A percentile compares a stretch with the other conserved stretches of the same genome.
phyloP scores from a whole-genome alignment of 495 filamentous ascomycete species.

The Symbiotaphrina buchneri region DNA sequence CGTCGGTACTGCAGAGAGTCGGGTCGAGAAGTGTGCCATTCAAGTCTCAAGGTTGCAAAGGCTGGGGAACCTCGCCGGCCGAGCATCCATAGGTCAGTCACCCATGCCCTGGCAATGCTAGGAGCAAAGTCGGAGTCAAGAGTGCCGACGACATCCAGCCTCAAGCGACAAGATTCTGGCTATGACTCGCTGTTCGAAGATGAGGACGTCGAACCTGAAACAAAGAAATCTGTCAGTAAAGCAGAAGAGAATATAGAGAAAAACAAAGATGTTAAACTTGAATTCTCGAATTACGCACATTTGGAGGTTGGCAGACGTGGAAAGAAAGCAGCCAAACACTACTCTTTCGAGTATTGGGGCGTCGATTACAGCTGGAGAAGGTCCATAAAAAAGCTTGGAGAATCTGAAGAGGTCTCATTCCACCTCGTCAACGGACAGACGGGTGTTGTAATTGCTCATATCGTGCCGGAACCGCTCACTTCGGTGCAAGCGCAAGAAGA shows the following conservation, averaged over 20 bases:
- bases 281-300: constrained; percentile 95
- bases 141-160: constrained; percentile 19
- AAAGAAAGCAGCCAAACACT: constrained; percentile 46
- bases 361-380: constrained; percentile 72
- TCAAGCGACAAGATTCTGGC: constrained; percentile 33
- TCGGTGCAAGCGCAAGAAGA: constrained; percentile 49
- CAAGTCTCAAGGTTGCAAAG: constrained; percentile 43
- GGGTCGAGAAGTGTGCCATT: constrained; percentile 82
- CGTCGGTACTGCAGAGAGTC: constrained; percentile 83
- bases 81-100: constrained; percentile 46
- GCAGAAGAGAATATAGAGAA: too few relatives aligned
- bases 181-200: constrained; percentile 25
- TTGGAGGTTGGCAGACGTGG: constrained; percentile 61
- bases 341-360: constrained; percentile 87
- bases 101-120: constrained; percentile 47
- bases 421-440: constrained; percentile 50
- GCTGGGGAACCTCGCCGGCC: constrained; percentile 24
- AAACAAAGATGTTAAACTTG: constrained; percentile 62
- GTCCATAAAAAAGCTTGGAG: constrained; percentile 33
- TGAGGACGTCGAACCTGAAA: constrained; percentile 22
- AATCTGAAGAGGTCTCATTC: constrained; percentile 42
- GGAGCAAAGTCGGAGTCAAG: constrained; percentile 30
- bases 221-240: too few relatives aligned
- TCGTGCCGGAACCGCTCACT: constrained; percentile 60
- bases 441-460: constrained; percentile 47